Evolutionary conservation across 2,329 filamentous ascomycete species (phyloP).

Genomic region (Xylaria polymorpha): DNA sequence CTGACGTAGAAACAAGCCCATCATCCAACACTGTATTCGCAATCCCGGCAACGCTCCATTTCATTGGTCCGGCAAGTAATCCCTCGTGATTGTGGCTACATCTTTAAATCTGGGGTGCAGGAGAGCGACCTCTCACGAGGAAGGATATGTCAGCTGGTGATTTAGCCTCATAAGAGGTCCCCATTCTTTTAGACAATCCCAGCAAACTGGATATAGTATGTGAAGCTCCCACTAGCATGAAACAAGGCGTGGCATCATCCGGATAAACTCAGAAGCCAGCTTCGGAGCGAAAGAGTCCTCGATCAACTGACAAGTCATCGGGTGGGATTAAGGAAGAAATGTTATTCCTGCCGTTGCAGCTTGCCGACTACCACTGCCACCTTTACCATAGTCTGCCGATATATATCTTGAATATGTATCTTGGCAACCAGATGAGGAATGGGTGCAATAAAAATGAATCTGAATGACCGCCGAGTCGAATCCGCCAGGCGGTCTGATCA

Average conservation of each 20-base stretch:
- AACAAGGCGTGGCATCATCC: constrained; percentile 26
- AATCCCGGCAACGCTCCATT: background rate
- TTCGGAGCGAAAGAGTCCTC: constrained; percentile 23
- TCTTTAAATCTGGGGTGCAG: constrained; percentile 43
- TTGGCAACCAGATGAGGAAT: constrained; percentile 35
- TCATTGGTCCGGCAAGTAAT: constrained; percentile 32
- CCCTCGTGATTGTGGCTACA: constrained; percentile 22
- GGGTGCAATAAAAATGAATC: constrained; percentile 28
- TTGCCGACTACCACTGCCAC: constrained; percentile 36
- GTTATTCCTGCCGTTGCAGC: constrained; percentile 31
- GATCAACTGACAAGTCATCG: constrained; percentile 18
- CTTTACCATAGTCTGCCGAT: constrained; percentile 29
- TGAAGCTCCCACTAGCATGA: constrained; percentile 14
- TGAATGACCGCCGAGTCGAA: background rate
- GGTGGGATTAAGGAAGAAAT: constrained; percentile 24
- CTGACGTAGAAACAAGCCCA: constrained; percentile 16
- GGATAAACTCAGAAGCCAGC: constrained; percentile 33
- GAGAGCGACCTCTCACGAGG: constrained; percentile 34
- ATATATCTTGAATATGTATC: constrained; percentile 10
- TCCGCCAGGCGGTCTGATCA: background rate
- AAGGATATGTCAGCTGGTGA: constrained; percentile 40
- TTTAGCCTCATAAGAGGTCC: constrained; percentile 45
- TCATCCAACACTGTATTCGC: constrained; percentile 1
- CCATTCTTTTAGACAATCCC: constrained; percentile 17
- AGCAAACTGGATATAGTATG: constrained; percentile 25